Base-by-base conservation (phyloP, 805 yeast species). In the Myxozyma melibiosi region DNA sequence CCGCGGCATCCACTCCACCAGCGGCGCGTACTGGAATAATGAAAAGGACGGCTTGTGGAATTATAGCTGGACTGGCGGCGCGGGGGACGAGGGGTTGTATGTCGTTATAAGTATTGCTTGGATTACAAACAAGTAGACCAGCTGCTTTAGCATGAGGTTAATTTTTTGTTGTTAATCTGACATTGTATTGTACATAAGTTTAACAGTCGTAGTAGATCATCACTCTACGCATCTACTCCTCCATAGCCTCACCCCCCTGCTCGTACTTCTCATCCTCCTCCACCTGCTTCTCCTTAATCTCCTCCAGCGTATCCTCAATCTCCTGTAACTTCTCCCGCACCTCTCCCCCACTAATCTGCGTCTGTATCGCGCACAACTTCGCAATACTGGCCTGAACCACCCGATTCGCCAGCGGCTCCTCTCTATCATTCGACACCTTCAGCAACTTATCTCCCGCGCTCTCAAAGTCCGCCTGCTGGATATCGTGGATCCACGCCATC, bases 401-500 rank as follows among this genome's bases (percentile, higher is more conserved):
- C 64, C 79, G 80, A 62, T 78, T 79, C 11, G 71, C 71, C 42
- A 78, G 73, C 8, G 71, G 66, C 25, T 80, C 82, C 16, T 78
- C 78, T 2, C 68, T 59, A 2, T 76, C 68, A 13, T 74, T 71
- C 3, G 78, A 73, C 27, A 81, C 77, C 1, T 71, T 67, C 2
- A 74, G 65, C 30, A 90, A 72, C 1, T 77, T 74, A 13, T 68
- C 65, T 0, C 85, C 73, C 0, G 90, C 92, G 1, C 70, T 66
- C 3, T 51, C 62, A 67, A 77, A 86, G 8, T 82, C 74, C 2
- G 75, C 76, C 59, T 77, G 81, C 31, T 81, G 68, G 13, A 89
- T 69, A 55, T 85, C 80, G 54, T 81, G 78, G 20, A 90, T 84
- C 96, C 96, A 90, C 1, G 88, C 78, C 48, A 88, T 78, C 39